Conservation (phyloP, 2,329 filamentous ascomycete genomes). For the Rutstroemia sp. region DNA sequence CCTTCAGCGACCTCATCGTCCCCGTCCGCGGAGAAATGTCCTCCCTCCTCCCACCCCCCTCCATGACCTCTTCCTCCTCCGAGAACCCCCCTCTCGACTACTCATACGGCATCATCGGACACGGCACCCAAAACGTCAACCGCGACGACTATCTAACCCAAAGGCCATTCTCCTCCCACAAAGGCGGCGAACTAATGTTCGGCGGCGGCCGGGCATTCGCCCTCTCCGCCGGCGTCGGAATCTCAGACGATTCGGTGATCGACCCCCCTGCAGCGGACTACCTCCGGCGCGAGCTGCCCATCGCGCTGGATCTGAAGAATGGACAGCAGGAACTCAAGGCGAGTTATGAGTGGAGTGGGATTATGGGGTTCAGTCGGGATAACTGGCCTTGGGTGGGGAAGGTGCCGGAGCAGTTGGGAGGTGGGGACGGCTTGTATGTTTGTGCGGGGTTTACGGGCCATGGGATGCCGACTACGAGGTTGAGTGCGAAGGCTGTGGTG, state of each 20-base stretch:
- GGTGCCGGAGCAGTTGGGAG: conserved; percentile 46
- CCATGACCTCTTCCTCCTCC: conserved; percentile 18
- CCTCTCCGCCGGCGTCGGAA: conserved; percentile 43
- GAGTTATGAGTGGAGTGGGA: conserved; percentile 60
- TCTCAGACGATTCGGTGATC: conserved; percentile 51
- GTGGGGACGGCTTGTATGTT: conserved; percentile 52
- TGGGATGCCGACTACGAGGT: conserved; percentile 67
- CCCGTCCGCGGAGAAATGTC: conserved; percentile 71
- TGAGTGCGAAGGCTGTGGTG: conserved; percentile 57
- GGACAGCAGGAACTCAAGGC: conserved; percentile 38
- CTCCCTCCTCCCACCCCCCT: conserved; percentile 50
- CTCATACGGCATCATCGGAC: conserved; percentile 52
- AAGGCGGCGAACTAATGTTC: conserved; percentile 54
- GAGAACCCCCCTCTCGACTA: conserved; percentile 15
- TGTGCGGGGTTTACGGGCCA: conserved; percentile 65
- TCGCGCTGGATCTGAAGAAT: conserved; percentile 25
- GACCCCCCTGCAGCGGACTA: conserved; percentile 37
- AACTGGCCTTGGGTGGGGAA: conserved; percentile 62
- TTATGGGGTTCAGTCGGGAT: conserved; percentile 71
- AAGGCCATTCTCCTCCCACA: conserved; percentile 39
- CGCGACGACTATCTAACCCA: conserved; percentile 70
- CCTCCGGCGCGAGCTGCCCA: conserved; percentile 22
- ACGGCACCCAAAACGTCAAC: conserved; percentile 34
- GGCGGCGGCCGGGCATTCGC: conserved; percentile 61
- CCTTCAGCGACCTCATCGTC: conserved; percentile 63